Evolutionary conservation across 2,329 filamentous ascomycete species (phyloP).

Genomic region (Stachybotrys elegans): DNA sequence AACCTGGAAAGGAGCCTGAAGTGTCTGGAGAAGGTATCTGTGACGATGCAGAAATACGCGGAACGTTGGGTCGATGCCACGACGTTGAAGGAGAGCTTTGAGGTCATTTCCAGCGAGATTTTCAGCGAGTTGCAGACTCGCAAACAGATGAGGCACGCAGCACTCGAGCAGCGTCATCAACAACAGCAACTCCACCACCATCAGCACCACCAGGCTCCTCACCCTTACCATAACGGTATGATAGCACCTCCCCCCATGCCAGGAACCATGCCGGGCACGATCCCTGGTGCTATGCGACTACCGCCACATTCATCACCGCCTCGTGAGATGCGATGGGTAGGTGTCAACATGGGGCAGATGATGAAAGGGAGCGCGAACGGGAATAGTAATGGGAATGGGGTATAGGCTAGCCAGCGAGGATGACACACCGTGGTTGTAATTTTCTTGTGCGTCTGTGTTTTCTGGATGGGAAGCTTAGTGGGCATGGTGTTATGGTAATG

Average conservation of each 20-base stretch:
- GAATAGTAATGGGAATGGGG: neutral
- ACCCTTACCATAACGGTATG: neutral
- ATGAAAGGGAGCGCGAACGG: conserved; percentile 24
- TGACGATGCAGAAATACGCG: conserved; percentile 52
- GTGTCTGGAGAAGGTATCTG: conserved; percentile 48
- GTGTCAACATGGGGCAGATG: conserved; percentile 38
- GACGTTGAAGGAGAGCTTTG: conserved; percentile 49
- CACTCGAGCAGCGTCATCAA: conserved; percentile 28
- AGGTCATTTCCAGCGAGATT: conserved; percentile 40
- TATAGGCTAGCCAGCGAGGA: too few relatives aligned
- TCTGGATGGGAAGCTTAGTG: too few relatives aligned
- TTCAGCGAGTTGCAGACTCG: conserved; percentile 37
- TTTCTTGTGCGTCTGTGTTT: too few relatives aligned
- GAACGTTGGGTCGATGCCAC: conserved; percentile 55
- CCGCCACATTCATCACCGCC: conserved; percentile 24
- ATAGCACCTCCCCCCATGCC: conserved; percentile 1
- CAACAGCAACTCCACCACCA: conserved; percentile 24
- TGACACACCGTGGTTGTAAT: too few relatives aligned
- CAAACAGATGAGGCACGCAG: conserved; percentile 24
- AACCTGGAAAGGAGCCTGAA: conserved; percentile 51
- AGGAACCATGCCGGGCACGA: conserved; percentile 7
- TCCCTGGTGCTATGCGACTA: neutral
- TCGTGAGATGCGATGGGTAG: conserved; percentile 36
- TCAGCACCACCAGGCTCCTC: conserved; percentile 12
- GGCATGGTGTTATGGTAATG: too few relatives aligned